These are phyloP conservation scores for Neurospora sp. DNA, from an alignment of 495 filamentous ascomycete genomes.

Conservation along the genomic window DNA sequence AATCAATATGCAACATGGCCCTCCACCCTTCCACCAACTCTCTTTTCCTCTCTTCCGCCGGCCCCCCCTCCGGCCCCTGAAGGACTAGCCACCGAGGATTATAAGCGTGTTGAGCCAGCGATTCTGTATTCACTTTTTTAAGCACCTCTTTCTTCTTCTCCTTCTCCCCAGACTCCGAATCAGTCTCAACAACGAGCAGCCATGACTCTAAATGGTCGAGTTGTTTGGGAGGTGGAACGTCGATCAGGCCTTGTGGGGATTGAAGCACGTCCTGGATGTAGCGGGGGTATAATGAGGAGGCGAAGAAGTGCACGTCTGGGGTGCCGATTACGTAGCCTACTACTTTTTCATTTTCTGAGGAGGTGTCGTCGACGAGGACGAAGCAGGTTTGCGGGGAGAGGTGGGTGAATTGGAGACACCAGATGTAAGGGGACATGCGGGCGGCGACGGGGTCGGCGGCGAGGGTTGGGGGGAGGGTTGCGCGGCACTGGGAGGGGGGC, in stretches of 20 bases:
- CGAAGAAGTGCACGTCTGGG: slow-evolving; percentile 25
- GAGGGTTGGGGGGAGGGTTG: slow-evolving; percentile 28
- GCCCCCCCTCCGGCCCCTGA: slow-evolving; percentile 13
- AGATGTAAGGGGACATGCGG: slow-evolving; percentile 30
- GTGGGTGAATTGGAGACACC: slow-evolving; percentile 34
- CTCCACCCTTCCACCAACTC: slow-evolving; percentile 19
- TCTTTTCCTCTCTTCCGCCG: slow-evolving; percentile 5
- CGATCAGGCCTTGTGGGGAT: slow-evolving; percentile 5
- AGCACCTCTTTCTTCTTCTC: background rate
- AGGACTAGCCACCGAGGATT: slow-evolving; percentile 22
- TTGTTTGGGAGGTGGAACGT: slow-evolving; percentile 14
- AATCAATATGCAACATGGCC: slow-evolving; percentile 35
- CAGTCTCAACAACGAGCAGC: no score
- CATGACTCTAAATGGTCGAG: background rate
- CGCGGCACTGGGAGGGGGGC: slow-evolving; percentile 21
- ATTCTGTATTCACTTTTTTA: slow-evolving; percentile 11
- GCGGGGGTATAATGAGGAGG: slow-evolving; percentile 10
- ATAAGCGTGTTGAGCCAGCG: slow-evolving; percentile 26
- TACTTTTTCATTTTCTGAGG: background rate
- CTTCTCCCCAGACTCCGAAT: background rate
- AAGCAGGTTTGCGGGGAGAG: slow-evolving; percentile 27
- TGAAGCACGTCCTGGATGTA: slow-evolving; percentile 24
- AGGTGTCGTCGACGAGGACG: slow-evolving; percentile 29
- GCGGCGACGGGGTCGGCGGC: slow-evolving; percentile 11
- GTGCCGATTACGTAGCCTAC: slow-evolving; percentile 34